Evolutionary conservation across 2,329 filamentous ascomycete genomes (phyloP).

Genomic region (Aureobasidium sp.): DNA sequence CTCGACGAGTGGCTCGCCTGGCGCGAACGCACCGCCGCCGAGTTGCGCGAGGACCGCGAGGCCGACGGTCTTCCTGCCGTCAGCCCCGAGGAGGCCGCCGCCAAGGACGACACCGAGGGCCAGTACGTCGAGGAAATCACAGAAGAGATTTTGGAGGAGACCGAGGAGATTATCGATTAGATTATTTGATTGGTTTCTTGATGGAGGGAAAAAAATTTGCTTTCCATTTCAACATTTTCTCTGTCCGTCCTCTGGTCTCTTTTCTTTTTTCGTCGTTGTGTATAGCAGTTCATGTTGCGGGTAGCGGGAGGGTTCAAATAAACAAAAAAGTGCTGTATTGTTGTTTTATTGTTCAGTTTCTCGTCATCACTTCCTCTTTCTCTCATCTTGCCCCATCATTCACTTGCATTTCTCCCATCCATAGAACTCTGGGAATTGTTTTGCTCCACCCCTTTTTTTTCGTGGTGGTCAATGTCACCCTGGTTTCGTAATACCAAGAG

Average conservation of each 20-base stretch:
- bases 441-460: not conserved
- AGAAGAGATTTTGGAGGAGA: slow-evolving; percentile 84
- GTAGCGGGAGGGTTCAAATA: not conserved
- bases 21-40: slow-evolving; percentile 65
- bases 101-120: slow-evolving; percentile 44
- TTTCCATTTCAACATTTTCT: too few species aligned
- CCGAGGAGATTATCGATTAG: slow-evolving; percentile 62
- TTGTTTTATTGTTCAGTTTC: too few species aligned
- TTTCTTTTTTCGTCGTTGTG: not conserved
- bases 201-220: not conserved
- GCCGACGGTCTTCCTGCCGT: slow-evolving; percentile 60
- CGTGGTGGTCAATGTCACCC: too few species aligned
- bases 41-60: slow-evolving; percentile 65
- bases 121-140: slow-evolving; percentile 68
- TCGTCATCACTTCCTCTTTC: not conserved
- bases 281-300: not conserved
- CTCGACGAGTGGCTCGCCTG: slow-evolving; percentile 87
- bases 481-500: too few species aligned
- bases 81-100: slow-evolving; percentile 55
- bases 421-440: slow-evolving; percentile 3
- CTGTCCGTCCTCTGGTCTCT: too few species aligned
- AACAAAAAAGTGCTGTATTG: too few species aligned
- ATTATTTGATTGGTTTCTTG: not conserved
- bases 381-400: not conserved
- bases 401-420: not conserved